Evolutionary conservation across 2,329 filamentous ascomycete genomes (phyloP), one percentile per base, ranked within the genome.

Genomic region (Kalmusia sp.): DNA sequence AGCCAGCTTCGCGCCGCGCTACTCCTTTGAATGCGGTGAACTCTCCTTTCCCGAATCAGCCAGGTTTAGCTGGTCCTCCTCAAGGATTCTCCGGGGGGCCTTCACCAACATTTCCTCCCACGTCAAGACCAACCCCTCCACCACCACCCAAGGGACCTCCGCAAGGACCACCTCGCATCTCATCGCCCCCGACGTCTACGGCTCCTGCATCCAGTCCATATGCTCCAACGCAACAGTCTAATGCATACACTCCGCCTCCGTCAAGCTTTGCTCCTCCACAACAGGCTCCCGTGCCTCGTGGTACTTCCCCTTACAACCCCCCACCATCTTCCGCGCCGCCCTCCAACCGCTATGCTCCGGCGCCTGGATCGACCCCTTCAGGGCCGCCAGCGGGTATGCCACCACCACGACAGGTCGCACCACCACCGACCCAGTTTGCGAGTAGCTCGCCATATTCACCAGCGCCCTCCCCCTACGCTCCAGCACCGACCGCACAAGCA

Each of bases 281-380:
- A 47, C 84, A 84, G 38, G 81, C 87, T 35, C 83, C 85, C 17
- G 83, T 91, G 46, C 84, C 87, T 19, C 87, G 92, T 59, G 92
- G 89, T 24, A 83, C 89, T 4, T 96, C 93, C 22, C 93, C 93
- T 5, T 97, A 96, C 75, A 92, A 93, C 66, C 85, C 89, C 31
- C 90, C 93, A 49, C 90, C 91, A 6, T 79, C 87, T 91, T 86
- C 77, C 78, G 80, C 87, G 78, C 69, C 76, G 14, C 67, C 80
- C 15, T 79, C 81, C 38, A 80, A 76, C 59, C 84, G 84, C 39
- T 91, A 89, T 72, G 84, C 87, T 9, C 84, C 87, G 77, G 79
- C 87, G 78, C 78, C 87, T 77, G 76, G 86, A 73, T 50, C 80
- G 77, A 64, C 85, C 76, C 74, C 79, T 77, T 71, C 76, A 8